Evolutionary conservation across 2,329 filamentous ascomycete genomes (phyloP), one percentile per base, ranked within the genome.

Genomic region (Xylaria polymorpha): DNA sequence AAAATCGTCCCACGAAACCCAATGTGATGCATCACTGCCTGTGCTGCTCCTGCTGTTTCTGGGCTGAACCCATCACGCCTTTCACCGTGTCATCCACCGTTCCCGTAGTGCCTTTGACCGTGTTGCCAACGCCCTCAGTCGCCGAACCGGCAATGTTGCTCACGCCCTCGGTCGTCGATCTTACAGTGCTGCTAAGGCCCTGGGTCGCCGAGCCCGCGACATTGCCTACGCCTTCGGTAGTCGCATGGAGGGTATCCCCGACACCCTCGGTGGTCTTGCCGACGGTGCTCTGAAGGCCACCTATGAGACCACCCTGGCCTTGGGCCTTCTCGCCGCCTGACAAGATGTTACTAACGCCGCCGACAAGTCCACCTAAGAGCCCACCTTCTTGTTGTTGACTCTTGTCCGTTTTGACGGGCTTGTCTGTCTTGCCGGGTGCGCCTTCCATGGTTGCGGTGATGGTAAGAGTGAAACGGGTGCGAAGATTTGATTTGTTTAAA

Each of bases 261-360:
- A 72, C 68, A 9, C 77, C 74, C 62, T 77, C 76, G 79, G 86
- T 73, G n/a, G 70, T 73, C 64, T 72, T 79, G 39, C 75, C 76
- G 15, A 81, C 74, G 9, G 79, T 72, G 48, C 72, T 74, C 7
- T 71, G 64, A 4, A 78, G 75, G 20, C 77, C 74, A 5, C 81
- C 80, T 46, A 82, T 70, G 15, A 82, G 73, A 1, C 81, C 81
- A 10, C 80, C 81, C 69, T 81, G 77, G 46, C 79, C 79, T 35
- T 81, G 62, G 22, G 77, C 76, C 68, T 81, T 75, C 39, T 81
- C 78, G 63, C 79, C 80, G 50, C 80, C 80, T 20, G 80, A 81
- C 58, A 81, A 75, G 51, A 80, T 78, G 64, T 79, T 81, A 70
- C 81, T 78, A 65, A 81, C 73, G 44, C 75, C 74, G 67, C 79